Evolutionary conservation across 2,329 filamentous ascomycete species (phyloP).

Genomic region (Cylindrodendrum hubeiense): DNA sequence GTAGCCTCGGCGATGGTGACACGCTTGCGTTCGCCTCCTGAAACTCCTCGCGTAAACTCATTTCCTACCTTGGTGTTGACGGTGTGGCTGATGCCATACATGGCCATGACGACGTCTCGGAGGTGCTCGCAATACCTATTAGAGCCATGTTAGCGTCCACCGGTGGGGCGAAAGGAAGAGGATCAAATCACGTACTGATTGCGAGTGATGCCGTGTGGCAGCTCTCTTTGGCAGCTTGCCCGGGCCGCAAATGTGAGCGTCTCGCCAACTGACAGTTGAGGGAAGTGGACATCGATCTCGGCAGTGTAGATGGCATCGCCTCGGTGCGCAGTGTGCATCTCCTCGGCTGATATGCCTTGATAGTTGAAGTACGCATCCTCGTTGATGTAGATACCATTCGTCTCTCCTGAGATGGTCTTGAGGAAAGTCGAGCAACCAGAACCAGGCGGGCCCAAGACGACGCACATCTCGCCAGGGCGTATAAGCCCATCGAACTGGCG

Average conservation of each 20-base stretch:
- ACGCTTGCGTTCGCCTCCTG: conserved; percentile 81
- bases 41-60: conserved; percentile 75
- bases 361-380: conserved; percentile 15
- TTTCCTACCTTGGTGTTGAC: conserved; percentile 78
- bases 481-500: conserved; percentile 8
- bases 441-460: conserved; percentile 4
- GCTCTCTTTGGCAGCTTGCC: conserved; percentile 1
- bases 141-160: neutral
- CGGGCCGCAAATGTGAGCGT: conserved; percentile 16
- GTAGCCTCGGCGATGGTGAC: conserved; percentile 80
- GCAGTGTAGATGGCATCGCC: conserved; percentile 15
- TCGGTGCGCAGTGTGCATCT: conserved; percentile 14
- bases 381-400: conserved; percentile 7
- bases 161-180: too few relatives aligned
- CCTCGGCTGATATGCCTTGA: conserved; percentile 7
- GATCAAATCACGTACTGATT: neutral
- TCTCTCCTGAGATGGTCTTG: conserved; percentile 13
- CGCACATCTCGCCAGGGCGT: conserved; percentile 18
- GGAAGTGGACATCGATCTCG: conserved; percentile 20
- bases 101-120: conserved; percentile 69
- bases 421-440: conserved; percentile 16
- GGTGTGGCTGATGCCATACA: conserved; percentile 81
- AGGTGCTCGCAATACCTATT: conserved; percentile 55
- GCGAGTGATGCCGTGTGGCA: neutral
- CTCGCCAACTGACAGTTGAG: conserved; percentile 6